A percentile compares a stretch with the other conserved stretches of the same genome.
These are phyloP conservation scores for Cochlearia excelsa DNA, from an alignment of 345 rosid genomes.

Conservation along the genomic window DNA sequence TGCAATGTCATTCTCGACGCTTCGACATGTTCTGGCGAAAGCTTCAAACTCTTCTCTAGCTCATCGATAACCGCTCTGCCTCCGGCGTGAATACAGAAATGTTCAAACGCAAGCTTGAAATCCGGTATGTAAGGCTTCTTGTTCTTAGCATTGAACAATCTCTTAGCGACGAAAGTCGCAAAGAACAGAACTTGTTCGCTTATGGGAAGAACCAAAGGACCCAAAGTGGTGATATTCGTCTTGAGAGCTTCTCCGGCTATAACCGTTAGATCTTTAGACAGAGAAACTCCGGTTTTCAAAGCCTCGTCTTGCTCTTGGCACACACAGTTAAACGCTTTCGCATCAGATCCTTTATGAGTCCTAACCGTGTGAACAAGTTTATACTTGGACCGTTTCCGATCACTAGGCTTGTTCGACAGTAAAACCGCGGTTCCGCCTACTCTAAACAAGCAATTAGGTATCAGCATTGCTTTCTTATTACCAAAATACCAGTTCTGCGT, in stretches of 20 bases:
- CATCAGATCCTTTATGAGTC: conserved; percentile 78
- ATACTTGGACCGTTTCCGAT: conserved; percentile 63
- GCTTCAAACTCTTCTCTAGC: conserved; percentile 82
- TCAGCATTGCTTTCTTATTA: conserved; percentile 78
- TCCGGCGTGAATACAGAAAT: conserved; percentile 61
- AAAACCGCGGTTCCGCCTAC: conserved; percentile 78
- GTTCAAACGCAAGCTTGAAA: conserved; percentile 86
- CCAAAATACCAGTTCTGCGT: conserved; percentile 95
- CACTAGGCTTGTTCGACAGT: conserved; percentile 57
- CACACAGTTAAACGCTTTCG: conserved; percentile 74
- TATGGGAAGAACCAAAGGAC: conserved; percentile 86
- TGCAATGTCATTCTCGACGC: conserved; percentile 88
- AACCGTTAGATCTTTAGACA: conserved; percentile 81
- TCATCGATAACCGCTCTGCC: conserved; percentile 82
- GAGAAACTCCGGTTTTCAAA: conserved; percentile 77
- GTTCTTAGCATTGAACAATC: conserved; percentile 47
- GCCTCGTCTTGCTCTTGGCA: conserved; percentile 77
- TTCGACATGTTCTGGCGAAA: conserved; percentile 61
- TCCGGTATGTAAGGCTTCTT: conserved; percentile 70
- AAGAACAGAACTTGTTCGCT: conserved; percentile 85
- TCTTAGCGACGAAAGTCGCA: conserved; percentile 50
- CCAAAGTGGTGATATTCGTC: conserved; percentile 75
- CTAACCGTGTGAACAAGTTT: conserved; percentile 75
- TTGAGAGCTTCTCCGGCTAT: conserved; percentile 81
- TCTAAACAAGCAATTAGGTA: conserved; percentile 86